Base-by-base conservation (phyloP, 495 filamentous ascomycete genomes). In the Lepraria neglecta region DNA sequence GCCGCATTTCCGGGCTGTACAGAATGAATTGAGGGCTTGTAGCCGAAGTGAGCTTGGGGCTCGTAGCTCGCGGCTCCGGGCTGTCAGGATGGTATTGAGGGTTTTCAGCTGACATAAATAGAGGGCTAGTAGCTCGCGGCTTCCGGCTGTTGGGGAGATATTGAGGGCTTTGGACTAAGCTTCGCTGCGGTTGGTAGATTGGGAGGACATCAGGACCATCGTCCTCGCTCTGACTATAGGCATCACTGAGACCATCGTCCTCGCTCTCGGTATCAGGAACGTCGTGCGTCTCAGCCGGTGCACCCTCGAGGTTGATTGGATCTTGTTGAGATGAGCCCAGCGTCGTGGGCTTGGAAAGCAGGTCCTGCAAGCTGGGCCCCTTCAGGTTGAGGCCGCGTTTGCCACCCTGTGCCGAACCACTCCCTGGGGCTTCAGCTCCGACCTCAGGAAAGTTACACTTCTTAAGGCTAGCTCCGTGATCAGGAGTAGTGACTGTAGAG, bases 161-260 rank as follows among this genome's bases (percentile, higher is more conserved):
- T 38, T 38, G 15, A 24, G 33, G 14, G n/a, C 28, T 19, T n/a
- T 31, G 21, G 3, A 30, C 9, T 53, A 19, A 52, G 28, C 9
- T 31, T n/a, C 31, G 43, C 43, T 19, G 43, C 21, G 40, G 19
- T n/a, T 46, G 40, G 28, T 55, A 27, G 30, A 47, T 46, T 14
- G 61, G 53, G 15, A 61, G 33, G 47, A 58, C 38, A 2, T 67
- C 65, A 3, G 65, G 65, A 12, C 65, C 65, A 24, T 67, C 65
- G 46, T 67, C 65, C 52, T 67, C 58, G 31, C 53, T 67, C 44
- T 65, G n/a, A n/a, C n/a, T n/a, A n/a, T n/a, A n/a, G n/a, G n/a
- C n/a, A n/a, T n/a, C n/a, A n/a, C n/a, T n/a, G n/a, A n/a, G 62
- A 11, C 62, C 65, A 28, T 67, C 62, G 50, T 67, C 65, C 53